Conservation (phyloP, 192 early-diverging fungal species). For the Backusella liffmaniae region DNA sequence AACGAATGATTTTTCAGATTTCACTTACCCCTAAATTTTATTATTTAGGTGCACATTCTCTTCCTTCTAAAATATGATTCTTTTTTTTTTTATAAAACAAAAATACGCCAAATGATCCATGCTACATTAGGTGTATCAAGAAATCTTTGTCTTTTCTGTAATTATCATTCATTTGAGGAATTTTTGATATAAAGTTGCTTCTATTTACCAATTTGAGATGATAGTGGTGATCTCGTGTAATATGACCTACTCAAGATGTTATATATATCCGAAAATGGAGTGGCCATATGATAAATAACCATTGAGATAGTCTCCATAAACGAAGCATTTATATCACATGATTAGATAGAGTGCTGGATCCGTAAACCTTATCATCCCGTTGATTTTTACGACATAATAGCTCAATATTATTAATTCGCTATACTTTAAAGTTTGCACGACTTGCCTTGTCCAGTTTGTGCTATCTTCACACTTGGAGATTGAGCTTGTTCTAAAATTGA, state of each 20-base stretch:
- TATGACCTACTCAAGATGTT: background rate
- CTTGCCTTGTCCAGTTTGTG: background rate
- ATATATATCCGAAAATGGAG: background rate
- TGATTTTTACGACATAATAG: background rate
- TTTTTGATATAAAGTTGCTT: background rate
- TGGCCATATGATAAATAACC: background rate
- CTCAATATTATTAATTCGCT: background rate
- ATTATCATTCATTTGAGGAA: background rate
- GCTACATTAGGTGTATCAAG: background rate
- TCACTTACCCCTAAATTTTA: background rate
- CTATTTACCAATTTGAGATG: background rate
- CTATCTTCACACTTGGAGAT: background rate
- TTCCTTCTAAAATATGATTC: background rate
- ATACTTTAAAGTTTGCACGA: background rate
- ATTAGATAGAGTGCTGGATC: background rate
- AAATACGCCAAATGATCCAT: too few species aligned
- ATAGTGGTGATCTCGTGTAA: background rate
- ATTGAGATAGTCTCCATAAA: background rate
- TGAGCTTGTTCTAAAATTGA: background rate
- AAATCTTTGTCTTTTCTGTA: background rate
- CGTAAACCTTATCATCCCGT: background rate
- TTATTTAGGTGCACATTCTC: slow-evolving; percentile 3
- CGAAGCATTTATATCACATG: background rate
- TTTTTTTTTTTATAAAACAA: background rate
- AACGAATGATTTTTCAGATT: background rate